These are phyloP conservation scores for Didymella segeticola DNA, from an alignment of 2,329 filamentous ascomycete genomes.

Conservation along the genomic window DNA sequence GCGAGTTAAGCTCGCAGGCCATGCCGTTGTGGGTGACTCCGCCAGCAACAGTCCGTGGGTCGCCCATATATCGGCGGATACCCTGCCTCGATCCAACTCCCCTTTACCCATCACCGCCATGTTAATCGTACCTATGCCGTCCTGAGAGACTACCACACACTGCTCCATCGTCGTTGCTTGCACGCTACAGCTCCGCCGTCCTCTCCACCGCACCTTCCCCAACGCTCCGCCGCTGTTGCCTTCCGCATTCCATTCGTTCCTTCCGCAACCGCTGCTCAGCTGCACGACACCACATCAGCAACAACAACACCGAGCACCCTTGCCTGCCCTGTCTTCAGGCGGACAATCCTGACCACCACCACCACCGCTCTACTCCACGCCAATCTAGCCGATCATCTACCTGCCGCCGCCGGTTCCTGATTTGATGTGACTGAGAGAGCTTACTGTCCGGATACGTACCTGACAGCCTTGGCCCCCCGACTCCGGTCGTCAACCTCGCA, in stretches of 20 bases:
- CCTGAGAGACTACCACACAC: constrained; percentile 33
- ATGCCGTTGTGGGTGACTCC: constrained; percentile 21
- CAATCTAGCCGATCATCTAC: constrained; percentile 43
- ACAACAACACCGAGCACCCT: constrained; percentile 28
- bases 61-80: constrained; percentile 13
- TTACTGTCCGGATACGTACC: constrained; percentile 34
- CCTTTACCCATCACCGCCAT: constrained; percentile 33
- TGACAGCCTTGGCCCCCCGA: constrained; percentile 31
- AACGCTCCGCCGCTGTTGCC: constrained; percentile 18
- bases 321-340: constrained; percentile 30
- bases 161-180: constrained; percentile 32
- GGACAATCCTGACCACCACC: constrained; percentile 20
- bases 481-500: constrained; percentile 25
- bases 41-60: constrained; percentile 18
- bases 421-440: constrained; percentile 44
- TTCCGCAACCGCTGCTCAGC: constrained; percentile 36
- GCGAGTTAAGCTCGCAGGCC: constrained; percentile 4
- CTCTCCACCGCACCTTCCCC: constrained; percentile 15
- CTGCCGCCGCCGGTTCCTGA: constrained; percentile 30
- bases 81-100: constrained; percentile 19
- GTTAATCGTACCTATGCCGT: constrained; percentile 37
- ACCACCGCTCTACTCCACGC: constrained; percentile 35
- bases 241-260: constrained; percentile 38
- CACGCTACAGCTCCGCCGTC: constrained; percentile 34
- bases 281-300: too few species aligned